These are phyloP conservation scores for Solanum verrucosum DNA, from an alignment of 257 asterid genomes.

Conservation along the genomic window DNA sequence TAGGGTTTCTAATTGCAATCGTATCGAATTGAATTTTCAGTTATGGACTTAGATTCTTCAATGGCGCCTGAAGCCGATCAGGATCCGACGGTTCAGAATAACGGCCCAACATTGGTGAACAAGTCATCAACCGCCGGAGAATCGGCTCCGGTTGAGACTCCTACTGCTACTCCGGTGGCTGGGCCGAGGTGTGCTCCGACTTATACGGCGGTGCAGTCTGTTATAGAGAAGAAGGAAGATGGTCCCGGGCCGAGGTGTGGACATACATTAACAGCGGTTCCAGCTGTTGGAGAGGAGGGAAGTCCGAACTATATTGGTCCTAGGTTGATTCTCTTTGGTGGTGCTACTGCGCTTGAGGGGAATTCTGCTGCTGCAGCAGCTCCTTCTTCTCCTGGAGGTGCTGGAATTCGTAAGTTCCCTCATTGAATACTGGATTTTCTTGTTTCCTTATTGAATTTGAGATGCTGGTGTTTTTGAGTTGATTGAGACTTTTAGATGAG, in stretches of 20 bases:
- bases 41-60: constrained; percentile 68
- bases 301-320: constrained; percentile 82
- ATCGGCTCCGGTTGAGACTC: constrained; percentile 7
- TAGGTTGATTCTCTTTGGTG: constrained; percentile 80
- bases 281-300: constrained; percentile 97
- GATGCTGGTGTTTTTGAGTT: background rate
- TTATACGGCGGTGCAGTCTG: constrained; percentile 64
- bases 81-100: constrained; percentile 57
- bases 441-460: constrained; percentile 28
- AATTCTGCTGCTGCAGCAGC: constrained; percentile 75
- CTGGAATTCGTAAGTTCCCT: constrained; percentile 73
- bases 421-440: constrained; percentile 9
- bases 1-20: constrained; percentile 58
- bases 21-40: constrained; percentile 5
- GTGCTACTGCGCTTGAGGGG: constrained; percentile 97
- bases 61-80: constrained; percentile 44
- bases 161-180: constrained; percentile 30
- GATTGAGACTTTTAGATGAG: background rate
- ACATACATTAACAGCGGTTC: constrained; percentile 92
- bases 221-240: constrained; percentile 82
- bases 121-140: constrained; percentile 19
- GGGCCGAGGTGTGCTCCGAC: constrained; percentile 94
- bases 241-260: constrained; percentile 99
- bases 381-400: constrained; percentile 92
- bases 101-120: constrained; percentile 28